Evolutionary conservation across 805 yeast species (phyloP).

Genomic region (Ogataea pignaliae): DNA sequence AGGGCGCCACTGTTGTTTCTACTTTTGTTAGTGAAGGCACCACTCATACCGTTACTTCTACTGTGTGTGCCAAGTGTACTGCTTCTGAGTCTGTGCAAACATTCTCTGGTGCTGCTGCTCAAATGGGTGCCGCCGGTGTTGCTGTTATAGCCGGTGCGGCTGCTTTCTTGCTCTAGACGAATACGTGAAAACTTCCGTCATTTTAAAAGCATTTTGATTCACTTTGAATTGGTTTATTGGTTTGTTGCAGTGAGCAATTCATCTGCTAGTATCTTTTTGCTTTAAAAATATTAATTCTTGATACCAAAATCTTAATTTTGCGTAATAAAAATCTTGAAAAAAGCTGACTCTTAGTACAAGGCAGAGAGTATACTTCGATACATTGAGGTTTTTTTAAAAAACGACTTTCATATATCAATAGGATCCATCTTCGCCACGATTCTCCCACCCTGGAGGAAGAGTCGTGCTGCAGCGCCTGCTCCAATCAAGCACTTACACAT

Average conservation of each 20-base stretch:
- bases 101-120: constrained; percentile 20
- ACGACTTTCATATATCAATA: background rate
- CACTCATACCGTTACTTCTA: background rate
- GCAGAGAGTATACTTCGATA: too few species aligned
- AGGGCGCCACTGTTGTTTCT: background rate
- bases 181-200: too few species aligned
- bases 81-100: constrained; percentile 3
- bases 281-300: too few species aligned
- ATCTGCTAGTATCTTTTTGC: too few species aligned
- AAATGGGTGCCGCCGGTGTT: constrained; percentile 20
- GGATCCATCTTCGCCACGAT: constrained; percentile 37
- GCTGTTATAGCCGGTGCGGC: constrained; percentile 24
- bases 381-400: background rate
- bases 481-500: constrained; percentile 47
- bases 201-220: background rate
- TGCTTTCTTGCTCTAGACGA: constrained; percentile 20
- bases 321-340: too few species aligned
- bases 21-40: background rate
- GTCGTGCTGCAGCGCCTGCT: constrained; percentile 62
- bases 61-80: constrained; percentile 1
- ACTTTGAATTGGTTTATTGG: background rate
- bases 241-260: background rate
- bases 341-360: too few species aligned
- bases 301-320: too few species aligned
- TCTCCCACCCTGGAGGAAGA: constrained; percentile 65